phyloP scores from a whole-genome alignment of 2,329 filamentous ascomycete genomes.

The Exutisphaerella laricina region DNA sequence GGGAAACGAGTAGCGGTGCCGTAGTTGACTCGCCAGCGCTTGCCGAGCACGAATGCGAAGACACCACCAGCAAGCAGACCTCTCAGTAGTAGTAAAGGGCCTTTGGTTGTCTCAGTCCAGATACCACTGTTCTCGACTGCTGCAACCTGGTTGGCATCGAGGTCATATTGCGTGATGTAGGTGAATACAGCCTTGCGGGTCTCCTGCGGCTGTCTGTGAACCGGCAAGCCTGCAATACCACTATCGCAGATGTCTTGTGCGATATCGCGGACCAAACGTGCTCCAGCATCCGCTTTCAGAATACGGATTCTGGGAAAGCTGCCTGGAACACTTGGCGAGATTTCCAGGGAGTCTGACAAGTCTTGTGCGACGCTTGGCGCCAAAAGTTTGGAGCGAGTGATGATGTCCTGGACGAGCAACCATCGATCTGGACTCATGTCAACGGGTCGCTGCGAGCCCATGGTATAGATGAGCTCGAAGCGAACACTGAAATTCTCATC shows the following conservation, averaged over 20 bases:
- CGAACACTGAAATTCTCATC: slow-evolving; percentile 40
- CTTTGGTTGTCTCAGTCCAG: slow-evolving; percentile 22
- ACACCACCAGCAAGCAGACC: slow-evolving; percentile 59
- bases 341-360: slow-evolving; percentile 17
- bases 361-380: slow-evolving; percentile 5
- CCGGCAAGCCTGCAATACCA: slow-evolving; percentile 18
- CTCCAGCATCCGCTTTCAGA: slow-evolving; percentile 39
- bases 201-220: slow-evolving; percentile 10
- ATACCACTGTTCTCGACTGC: slow-evolving; percentile 13
- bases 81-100: slow-evolving; percentile 47
- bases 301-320: slow-evolving; percentile 55
- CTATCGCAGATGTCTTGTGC: slow-evolving; percentile 32
- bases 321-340: slow-evolving; percentile 7
- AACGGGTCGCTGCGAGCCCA: slow-evolving; percentile 37
- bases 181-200: slow-evolving; percentile 13
- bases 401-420: slow-evolving; percentile 34
- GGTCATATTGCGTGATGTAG: slow-evolving; percentile 18
- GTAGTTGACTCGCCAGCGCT: slow-evolving; percentile 61
- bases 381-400: slow-evolving; percentile 27
- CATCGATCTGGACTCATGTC: slow-evolving; percentile 40
- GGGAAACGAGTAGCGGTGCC: slow-evolving; percentile 46
- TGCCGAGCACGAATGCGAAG: slow-evolving; percentile 53
- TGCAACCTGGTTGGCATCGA: slow-evolving; percentile 2
- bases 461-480: slow-evolving; percentile 43
- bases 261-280: slow-evolving; percentile 27